Conservation (phyloP, 352 stramenopile species). For the Phytophthora podocarpi region DNA sequence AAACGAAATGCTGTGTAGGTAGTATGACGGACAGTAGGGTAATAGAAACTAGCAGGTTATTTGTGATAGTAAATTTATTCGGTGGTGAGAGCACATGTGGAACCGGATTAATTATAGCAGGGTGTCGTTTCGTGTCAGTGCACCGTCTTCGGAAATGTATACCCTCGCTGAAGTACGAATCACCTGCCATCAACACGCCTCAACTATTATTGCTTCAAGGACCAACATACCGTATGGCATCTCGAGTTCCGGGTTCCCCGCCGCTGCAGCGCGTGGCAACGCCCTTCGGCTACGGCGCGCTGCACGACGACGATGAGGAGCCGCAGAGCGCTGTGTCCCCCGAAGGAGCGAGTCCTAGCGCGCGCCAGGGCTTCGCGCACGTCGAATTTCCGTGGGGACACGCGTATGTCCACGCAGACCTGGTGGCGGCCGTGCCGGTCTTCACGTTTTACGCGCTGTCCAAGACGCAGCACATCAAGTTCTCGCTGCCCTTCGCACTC, state of each 20-base stretch:
- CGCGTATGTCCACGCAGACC: slow-evolving; percentile 63
- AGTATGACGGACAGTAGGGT: not conserved
- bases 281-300: slow-evolving; percentile 70
- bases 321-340: slow-evolving; percentile 8
- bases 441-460: slow-evolving; percentile 84
- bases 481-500: slow-evolving; percentile 63
- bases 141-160: not conserved
- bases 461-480: slow-evolving; percentile 69
- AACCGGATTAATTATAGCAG: slow-evolving; percentile 7
- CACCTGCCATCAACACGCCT: no score
- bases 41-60: not conserved
- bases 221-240: slow-evolving; percentile 30
- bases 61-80: no score
- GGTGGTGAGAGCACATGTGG: not conserved
- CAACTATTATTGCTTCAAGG: no score
- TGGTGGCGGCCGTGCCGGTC: slow-evolving; percentile 59
- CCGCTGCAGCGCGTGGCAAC: slow-evolving; percentile 56
- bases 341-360: slow-evolving; percentile 7
- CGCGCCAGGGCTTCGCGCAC: slow-evolving; percentile 52
- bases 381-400: slow-evolving; percentile 81
- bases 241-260: not conserved
- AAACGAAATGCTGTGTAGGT: slow-evolving; percentile 4
- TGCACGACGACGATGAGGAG: slow-evolving; percentile 37
- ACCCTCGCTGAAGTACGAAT: slow-evolving; percentile 14
- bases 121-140: slow-evolving; percentile 23